Evolutionary conservation across 2,329 filamentous ascomycete genomes (phyloP).

Genomic region (Fusarium staphyleae): DNA sequence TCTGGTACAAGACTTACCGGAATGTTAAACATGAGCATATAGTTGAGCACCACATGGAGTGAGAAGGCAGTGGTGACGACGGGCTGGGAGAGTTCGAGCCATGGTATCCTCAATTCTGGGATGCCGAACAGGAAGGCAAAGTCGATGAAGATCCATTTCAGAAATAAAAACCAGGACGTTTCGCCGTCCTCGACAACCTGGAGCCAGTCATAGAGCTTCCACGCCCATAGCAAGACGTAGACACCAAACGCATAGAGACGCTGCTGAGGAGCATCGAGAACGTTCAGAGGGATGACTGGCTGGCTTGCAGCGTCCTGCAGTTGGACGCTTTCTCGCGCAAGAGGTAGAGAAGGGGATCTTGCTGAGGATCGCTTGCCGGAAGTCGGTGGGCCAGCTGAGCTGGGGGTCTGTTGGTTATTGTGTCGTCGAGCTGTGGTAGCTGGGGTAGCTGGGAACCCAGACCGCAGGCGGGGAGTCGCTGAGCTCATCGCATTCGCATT

Average conservation of each 20-base stretch:
- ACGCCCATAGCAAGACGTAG: slow-evolving; percentile 78
- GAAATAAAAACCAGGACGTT: slow-evolving; percentile 86
- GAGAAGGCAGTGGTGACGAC: slow-evolving; percentile 76
- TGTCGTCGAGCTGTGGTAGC: slow-evolving; percentile 54
- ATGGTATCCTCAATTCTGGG: slow-evolving; percentile 89
- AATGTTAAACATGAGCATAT: slow-evolving; percentile 92
- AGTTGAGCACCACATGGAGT: slow-evolving; percentile 75
- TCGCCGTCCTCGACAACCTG: slow-evolving; percentile 80
- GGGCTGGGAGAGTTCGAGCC: slow-evolving; percentile 88
- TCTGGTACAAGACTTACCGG: slow-evolving; percentile 60
- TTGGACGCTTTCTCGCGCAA: slow-evolving; percentile 54
- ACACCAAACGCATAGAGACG: slow-evolving; percentile 85
- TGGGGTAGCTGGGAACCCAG: slow-evolving; percentile 81
- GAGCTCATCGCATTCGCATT: slow-evolving; percentile 84
- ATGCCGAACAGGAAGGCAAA: slow-evolving; percentile 86
- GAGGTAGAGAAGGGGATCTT: slow-evolving; percentile 51
- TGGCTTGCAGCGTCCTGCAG: slow-evolving; percentile 42
- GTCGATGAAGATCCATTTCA: slow-evolving; percentile 94
- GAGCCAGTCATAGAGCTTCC: slow-evolving; percentile 87
- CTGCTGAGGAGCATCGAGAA: slow-evolving; percentile 91
- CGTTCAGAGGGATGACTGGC: slow-evolving; percentile 80
- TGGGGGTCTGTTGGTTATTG: slow-evolving; percentile 45
- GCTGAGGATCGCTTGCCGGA: slow-evolving; percentile 41
- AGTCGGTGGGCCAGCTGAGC: slow-evolving; percentile 42
- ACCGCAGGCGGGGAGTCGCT: slow-evolving; percentile 78